Base-by-base conservation (phyloP, 345 rosid species). In the Gossypium australe region DNA sequence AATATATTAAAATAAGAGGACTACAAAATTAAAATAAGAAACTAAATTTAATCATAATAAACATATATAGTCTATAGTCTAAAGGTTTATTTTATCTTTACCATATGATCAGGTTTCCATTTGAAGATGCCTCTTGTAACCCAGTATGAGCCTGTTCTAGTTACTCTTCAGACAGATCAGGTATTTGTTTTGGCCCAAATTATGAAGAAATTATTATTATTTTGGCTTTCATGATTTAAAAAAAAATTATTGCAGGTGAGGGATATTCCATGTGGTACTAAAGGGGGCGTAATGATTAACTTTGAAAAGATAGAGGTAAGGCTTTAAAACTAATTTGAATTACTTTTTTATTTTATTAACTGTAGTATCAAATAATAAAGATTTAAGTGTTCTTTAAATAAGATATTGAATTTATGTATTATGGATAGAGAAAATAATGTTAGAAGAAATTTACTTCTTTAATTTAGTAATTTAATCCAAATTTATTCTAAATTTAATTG, bases 261-360 rank as follows among this genome's bases (percentile, higher is more conserved):
- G 81, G 92, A 92, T 77, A 94, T 94, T 81, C 97, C 98, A 3
- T 94, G 98, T 79, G 94, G 98, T 45, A 94, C 98, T 13, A 94
- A 94, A 87, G 97, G 97, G 57, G 97, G 97, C 79, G 98, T 94
- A 11, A 87, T 94, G 97, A 92, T 94, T 76, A 88, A 80, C 81
- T 94, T 94, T 78, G 98, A 86, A 86, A 94, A 94, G 87, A 92
- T 94, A 60, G 97, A 94, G 88, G 98, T 58, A 9, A 74, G 83
- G 22, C 11, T 63, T 51, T 55, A n/a, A 22, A 43, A 29, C 38
- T 75, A 10, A 18, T 67, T 9, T 27, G 3, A 34, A 34, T 5
- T 34, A 34, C 38, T 6, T 34, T 34, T 29, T 34, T 34, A 34
- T 34, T 34, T 5, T 0, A 34, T 34, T 34, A 34, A 34, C 7